Conservation (phyloP, 2,329 filamentous ascomycete species). For the Colletotrichum navitas region DNA sequence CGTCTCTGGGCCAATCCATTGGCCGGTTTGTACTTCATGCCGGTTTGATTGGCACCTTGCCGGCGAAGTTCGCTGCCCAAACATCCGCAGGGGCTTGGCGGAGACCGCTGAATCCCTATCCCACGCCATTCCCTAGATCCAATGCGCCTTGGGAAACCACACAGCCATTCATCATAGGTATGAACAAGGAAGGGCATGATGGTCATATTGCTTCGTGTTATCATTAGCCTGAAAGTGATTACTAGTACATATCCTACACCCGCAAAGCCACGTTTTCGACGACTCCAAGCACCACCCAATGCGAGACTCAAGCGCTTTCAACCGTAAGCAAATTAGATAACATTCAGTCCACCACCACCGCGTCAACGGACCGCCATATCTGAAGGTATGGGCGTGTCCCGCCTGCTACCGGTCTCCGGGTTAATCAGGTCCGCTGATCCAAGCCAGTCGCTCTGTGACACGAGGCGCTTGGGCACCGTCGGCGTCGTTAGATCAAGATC, state of each 20-base stretch:
- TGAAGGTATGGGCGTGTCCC: constrained; percentile 54
- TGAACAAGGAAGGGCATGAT: constrained; percentile 10
- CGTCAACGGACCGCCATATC: constrained; percentile 45
- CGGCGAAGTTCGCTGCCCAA: background rate
- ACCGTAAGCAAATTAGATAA: background rate
- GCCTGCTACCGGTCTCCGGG: constrained; percentile 47
- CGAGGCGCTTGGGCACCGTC: constrained; percentile 46
- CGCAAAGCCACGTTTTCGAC: constrained; percentile 14
- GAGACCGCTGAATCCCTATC: background rate
- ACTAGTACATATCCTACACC: constrained; percentile 36
- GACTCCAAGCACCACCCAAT: constrained; percentile 18
- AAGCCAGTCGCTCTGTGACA: constrained; percentile 43
- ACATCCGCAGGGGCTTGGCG: background rate
- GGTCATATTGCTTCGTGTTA: constrained; percentile 32
- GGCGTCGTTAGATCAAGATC: constrained; percentile 58
- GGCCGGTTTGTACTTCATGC: background rate
- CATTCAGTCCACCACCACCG: background rate
- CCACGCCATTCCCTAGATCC: constrained; percentile 4
- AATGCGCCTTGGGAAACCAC: background rate
- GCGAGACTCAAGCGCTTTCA: background rate
- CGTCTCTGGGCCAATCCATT: background rate
- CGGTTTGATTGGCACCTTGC: background rate
- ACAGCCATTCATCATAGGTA: constrained; percentile 11
- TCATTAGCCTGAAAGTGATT: constrained; percentile 32
- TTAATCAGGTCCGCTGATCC: constrained; percentile 48